Base-by-base conservation (phyloP, 176 grass and related monocot genomes). In the Musa troglodytarum region DNA sequence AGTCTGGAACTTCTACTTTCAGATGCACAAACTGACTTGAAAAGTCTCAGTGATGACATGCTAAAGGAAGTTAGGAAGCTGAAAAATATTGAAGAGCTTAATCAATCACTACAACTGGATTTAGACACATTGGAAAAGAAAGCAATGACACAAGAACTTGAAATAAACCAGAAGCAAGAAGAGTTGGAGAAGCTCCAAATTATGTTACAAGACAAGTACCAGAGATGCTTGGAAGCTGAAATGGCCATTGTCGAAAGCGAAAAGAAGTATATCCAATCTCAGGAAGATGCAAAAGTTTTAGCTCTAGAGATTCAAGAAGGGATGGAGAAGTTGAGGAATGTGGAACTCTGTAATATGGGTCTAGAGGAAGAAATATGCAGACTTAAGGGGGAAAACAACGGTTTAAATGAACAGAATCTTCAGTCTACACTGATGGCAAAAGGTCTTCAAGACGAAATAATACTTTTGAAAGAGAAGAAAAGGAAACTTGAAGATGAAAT, bases 41-140 rank as follows among this genome's bases (percentile, higher is more conserved):
- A 93, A 73, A 88, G 73, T 68, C 73, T 93, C 76, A 83, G 82
- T 70, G 81, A 87, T 83, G 94, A 88, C 54, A 88, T 86, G 88
- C 72, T 67, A 51, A 68, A 53, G 19, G 86, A 91, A 82, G 82
- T 81, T 13, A 76, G 84, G 74, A 98, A 98, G 80, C 34, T 93
- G 77, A 84, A 79, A 14, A 87, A 65, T 53, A 74, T 80, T 75
- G 94, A 98, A 85, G 80, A 84, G 68, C 69, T 76, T 52, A 93
- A 89, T 69, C 77, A 68, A 74, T 73, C 78, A 72, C 64, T 90
- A 73, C 83, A 85, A 69, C 79, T 72, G 77, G 82, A 89, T 77
- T 75, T 85, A 24, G 80, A 85, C 55, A 80, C 66, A 77, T 81
- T 91, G 84, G 78, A 84, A 77, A 82, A 81, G 74, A 93, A 87